phyloP scores from a whole-genome alignment of 257 asterid species.

The Solanum pinnatisectum region DNA sequence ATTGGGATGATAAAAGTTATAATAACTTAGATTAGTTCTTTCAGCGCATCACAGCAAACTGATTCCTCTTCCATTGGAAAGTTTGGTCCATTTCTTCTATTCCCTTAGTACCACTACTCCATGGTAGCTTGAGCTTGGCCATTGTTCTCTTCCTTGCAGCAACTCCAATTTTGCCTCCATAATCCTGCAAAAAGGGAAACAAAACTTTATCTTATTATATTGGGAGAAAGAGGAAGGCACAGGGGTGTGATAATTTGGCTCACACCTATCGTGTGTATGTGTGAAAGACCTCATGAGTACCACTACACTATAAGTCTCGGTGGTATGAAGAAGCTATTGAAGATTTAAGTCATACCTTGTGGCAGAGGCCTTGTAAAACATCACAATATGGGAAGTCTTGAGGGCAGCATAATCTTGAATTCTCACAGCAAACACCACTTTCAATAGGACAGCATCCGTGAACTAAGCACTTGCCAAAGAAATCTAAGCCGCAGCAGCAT shows the following conservation, averaged over 20 bases:
- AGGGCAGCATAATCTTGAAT: neutral
- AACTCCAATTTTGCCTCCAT: slow-evolving; percentile 1
- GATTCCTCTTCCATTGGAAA: slow-evolving; percentile 19
- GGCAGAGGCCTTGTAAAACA: neutral
- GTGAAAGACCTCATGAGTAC: neutral
- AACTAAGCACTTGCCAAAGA: slow-evolving; percentile 1
- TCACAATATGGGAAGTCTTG: slow-evolving; percentile 1
- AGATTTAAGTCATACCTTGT: neutral
- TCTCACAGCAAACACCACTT: slow-evolving; percentile 1
- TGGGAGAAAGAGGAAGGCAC: neutral
- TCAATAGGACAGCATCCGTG: slow-evolving; percentile 1
- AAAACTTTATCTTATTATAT: neutral
- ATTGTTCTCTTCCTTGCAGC: neutral
- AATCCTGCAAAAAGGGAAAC: neutral
- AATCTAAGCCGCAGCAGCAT: neutral
- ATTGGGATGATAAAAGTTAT: neutral
- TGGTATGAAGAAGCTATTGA: neutral
- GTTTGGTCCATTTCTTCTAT: neutral
- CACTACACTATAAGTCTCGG: neutral
- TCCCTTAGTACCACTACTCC: slow-evolving; percentile 2
- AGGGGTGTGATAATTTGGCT: neutral
- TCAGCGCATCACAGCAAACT: neutral
- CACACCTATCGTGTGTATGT: neutral
- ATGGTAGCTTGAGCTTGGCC: slow-evolving; percentile 7
- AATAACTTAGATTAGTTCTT: neutral